These are phyloP conservation scores for Cerioporus squamosus DNA, from an alignment of 1,284 basidiomycete species.

Conservation along the genomic window DNA sequence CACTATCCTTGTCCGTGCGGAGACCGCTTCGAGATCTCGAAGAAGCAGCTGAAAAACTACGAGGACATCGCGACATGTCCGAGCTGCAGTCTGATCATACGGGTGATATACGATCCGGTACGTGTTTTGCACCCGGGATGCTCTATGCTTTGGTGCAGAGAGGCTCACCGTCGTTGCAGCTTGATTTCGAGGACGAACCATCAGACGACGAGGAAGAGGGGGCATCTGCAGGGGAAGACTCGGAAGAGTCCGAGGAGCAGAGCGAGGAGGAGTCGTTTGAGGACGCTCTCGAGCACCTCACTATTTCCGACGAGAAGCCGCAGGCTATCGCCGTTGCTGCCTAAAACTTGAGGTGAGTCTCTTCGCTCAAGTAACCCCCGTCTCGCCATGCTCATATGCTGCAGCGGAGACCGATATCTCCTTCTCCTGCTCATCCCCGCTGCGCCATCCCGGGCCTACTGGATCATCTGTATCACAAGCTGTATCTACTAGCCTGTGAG, in stretches of 20 bases:
- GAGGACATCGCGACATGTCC: conserved; percentile 99
- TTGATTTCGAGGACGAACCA: conserved; percentile 74
- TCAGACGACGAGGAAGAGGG: conserved; percentile 52
- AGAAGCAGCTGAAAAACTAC: conserved; percentile 84
- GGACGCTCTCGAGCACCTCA: conserved; percentile 68
- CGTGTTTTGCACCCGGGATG: conserved; percentile 42
- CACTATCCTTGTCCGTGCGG: conserved; percentile 99
- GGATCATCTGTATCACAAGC: not conserved
- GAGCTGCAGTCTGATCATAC: conserved; percentile 92
- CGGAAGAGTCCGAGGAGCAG: conserved; percentile 41
- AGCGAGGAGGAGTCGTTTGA: conserved; percentile 56
- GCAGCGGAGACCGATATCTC: too few species aligned
- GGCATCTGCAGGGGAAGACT: conserved; percentile 30
- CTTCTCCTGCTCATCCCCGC: too few species aligned
- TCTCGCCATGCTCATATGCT: too few species aligned
- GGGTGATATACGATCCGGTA: conserved; percentile 96
- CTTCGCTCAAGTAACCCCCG: not conserved
- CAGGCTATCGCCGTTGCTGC: conserved; percentile 30
- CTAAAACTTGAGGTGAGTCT: conserved; percentile 21
- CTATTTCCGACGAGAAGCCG: conserved; percentile 43
- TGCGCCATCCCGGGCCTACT: too few species aligned
- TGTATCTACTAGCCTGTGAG: conserved; percentile 24
- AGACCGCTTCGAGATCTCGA: conserved; percentile 96
- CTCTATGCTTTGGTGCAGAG: not conserved
- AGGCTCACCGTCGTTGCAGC: conserved; percentile 39